These are phyloP conservation scores for Amanita thiersii DNA, from an alignment of 768 basidiomycete species.

Conservation along the genomic window DNA sequence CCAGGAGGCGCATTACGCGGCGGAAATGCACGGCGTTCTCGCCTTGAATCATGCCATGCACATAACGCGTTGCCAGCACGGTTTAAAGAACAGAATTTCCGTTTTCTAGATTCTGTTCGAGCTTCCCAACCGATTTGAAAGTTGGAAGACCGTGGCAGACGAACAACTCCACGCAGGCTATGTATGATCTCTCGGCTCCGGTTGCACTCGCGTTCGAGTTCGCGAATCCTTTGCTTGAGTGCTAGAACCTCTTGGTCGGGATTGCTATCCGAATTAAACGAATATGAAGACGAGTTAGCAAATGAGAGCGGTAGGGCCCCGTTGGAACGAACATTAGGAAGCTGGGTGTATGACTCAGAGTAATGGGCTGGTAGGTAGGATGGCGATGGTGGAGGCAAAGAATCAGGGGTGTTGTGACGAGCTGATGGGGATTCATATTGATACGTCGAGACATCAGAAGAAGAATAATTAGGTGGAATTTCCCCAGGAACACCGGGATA, in stretches of 20 bases:
- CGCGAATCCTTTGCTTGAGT: conserved; percentile 50
- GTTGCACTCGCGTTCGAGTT: conserved; percentile 56
- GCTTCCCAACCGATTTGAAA: conserved; percentile 62
- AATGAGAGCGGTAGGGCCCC: no score
- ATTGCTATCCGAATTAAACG: no score
- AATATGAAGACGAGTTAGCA: no score
- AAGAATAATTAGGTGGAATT: neutral
- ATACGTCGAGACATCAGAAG: neutral
- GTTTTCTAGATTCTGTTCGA: conserved; percentile 66
- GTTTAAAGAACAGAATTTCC: conserved; percentile 73
- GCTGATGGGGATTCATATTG: neutral
- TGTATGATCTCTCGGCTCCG: conserved; percentile 31
- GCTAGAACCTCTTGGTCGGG: conserved; percentile 47
- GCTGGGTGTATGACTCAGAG: neutral
- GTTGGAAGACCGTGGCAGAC: conserved; percentile 31
- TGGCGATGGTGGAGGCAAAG: no score
- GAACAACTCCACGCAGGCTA: conserved; percentile 14
- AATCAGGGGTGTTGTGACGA: conserved; percentile 33
- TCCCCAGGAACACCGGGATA: neutral
- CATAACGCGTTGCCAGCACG: conserved; percentile 85
- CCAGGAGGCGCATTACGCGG: conserved; percentile 76
- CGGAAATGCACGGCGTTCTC: conserved; percentile 70
- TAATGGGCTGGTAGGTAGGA: no score
- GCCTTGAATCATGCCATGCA: conserved; percentile 85
- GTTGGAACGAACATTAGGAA: neutral